Conservation (phyloP, 768 basidiomycete species). For the Mycena crocata region DNA sequence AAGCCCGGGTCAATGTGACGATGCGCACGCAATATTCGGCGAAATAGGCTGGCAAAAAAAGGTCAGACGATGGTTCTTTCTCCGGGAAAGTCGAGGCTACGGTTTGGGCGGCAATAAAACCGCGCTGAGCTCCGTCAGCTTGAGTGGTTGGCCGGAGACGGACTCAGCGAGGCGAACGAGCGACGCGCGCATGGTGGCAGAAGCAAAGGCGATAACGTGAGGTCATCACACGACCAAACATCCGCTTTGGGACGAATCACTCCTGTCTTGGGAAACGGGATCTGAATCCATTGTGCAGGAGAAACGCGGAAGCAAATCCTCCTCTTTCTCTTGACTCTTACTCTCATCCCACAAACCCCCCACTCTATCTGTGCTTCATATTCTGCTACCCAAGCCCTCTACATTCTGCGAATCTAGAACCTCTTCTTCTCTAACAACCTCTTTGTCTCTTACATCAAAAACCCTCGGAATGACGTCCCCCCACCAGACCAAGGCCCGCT, state of each 20-base stretch:
- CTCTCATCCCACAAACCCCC: neutral
- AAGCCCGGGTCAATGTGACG: conserved; percentile 78
- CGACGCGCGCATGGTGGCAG: conserved; percentile 52
- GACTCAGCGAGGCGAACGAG: conserved; percentile 65
- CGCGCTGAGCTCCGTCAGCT: conserved; percentile 70
- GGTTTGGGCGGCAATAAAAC: conserved; percentile 86
- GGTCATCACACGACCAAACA: neutral
- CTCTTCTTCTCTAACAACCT: neutral
- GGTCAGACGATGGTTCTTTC: conserved; percentile 7
- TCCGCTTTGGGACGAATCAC: neutral
- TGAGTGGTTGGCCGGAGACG: conserved; percentile 66
- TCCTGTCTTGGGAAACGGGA: conserved; percentile 12
- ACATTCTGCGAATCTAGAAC: conserved; percentile 10
- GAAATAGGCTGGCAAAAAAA: conserved; percentile 70
- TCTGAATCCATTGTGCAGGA: no score
- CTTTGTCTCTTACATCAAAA: neutral
- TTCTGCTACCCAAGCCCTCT: neutral
- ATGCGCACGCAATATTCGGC: conserved; percentile 85
- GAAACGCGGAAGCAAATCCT: conserved; percentile 1
- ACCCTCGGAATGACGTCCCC: no score
- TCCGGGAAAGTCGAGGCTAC: conserved; percentile 54
- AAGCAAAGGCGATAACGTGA: neutral
- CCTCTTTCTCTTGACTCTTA: neutral
- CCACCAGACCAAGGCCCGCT: neutral
- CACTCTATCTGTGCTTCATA: neutral